Conservation (phyloP, 495 filamentous ascomycete species). For the Penicillium pulvis region DNA sequence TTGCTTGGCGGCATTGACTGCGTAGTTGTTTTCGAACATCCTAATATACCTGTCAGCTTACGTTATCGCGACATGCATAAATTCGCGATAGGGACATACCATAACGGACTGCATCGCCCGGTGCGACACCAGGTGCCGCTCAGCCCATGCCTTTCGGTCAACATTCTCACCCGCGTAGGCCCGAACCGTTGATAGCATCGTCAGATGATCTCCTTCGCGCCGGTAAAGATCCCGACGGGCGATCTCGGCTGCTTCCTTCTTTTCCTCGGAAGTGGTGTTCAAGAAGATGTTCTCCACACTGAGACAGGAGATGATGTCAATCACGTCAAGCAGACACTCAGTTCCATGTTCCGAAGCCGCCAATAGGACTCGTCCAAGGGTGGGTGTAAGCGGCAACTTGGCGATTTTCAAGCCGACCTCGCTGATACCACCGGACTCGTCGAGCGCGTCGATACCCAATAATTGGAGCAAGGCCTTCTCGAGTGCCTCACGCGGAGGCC, state of each 20-base stretch:
- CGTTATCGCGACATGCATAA: neutral
- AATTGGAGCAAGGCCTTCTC: slow-evolving; percentile 85
- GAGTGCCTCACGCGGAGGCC: slow-evolving; percentile 73
- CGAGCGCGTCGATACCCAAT: slow-evolving; percentile 72
- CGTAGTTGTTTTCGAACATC: slow-evolving; percentile 89
- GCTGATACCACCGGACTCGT: slow-evolving; percentile 73
- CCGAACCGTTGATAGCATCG: slow-evolving; percentile 80
- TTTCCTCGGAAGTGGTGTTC: slow-evolving; percentile 78
- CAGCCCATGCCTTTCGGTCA: slow-evolving; percentile 77
- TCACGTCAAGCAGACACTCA: slow-evolving; percentile 76
- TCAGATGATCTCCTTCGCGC: slow-evolving; percentile 88
- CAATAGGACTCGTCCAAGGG: slow-evolving; percentile 78
- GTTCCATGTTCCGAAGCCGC: slow-evolving; percentile 71
- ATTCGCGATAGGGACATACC: slow-evolving; percentile 46
- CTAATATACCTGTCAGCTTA: slow-evolving; percentile 26
- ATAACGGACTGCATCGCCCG: slow-evolving; percentile 81
- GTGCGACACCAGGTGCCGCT: slow-evolving; percentile 72
- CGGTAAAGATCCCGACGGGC: slow-evolving; percentile 73
- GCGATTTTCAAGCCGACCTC: slow-evolving; percentile 74
- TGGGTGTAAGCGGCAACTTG: slow-evolving; percentile 77
- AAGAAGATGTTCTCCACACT: slow-evolving; percentile 89
- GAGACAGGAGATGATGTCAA: slow-evolving; percentile 89
- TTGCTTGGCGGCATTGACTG: slow-evolving; percentile 56
- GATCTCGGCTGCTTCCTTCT: slow-evolving; percentile 71
- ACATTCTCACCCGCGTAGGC: slow-evolving; percentile 73